Evolutionary conservation across 257 asterid species (phyloP).

Genomic region (Handroanthus guayacan): DNA sequence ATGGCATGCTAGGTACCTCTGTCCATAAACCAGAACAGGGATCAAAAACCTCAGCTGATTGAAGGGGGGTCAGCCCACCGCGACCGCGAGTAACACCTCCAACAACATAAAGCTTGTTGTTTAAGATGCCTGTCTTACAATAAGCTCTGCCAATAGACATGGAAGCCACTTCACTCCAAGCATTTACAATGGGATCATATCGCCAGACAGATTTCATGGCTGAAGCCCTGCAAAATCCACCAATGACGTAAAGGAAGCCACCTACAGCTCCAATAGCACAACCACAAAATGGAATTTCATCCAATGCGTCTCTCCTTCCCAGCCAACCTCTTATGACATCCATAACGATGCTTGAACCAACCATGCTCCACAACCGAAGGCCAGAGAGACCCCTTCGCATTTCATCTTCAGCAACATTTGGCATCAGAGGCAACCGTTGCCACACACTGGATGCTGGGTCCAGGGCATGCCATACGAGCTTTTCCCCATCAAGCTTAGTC

Average conservation of each 20-base stretch:
- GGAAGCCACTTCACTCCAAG: slow-evolving; percentile 77
- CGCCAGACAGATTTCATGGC: slow-evolving; percentile 72
- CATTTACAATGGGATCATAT: slow-evolving; percentile 67
- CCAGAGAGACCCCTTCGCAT: slow-evolving; percentile 55
- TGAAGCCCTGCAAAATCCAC: slow-evolving; percentile 77
- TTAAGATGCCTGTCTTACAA: slow-evolving; percentile 76
- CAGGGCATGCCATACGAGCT: slow-evolving; percentile 76
- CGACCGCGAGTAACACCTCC: slow-evolving; percentile 86
- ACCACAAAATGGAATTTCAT: slow-evolving; percentile 81
- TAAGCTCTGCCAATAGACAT: slow-evolving; percentile 83
- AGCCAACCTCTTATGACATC: slow-evolving; percentile 73
- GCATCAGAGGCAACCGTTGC: slow-evolving; percentile 87
- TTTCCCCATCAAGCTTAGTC: slow-evolving; percentile 65
- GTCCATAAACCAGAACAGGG: slow-evolving; percentile 77
- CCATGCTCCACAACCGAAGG: slow-evolving; percentile 64
- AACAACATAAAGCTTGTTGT: slow-evolving; percentile 80
- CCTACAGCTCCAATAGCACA: slow-evolving; percentile 81
- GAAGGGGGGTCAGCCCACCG: slow-evolving; percentile 80
- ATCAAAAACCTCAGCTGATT: slow-evolving; percentile 87
- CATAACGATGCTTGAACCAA: slow-evolving; percentile 53
- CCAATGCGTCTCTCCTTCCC: slow-evolving; percentile 63
- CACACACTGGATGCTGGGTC: slow-evolving; percentile 74
- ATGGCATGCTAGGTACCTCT: slow-evolving; percentile 85
- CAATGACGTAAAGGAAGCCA: slow-evolving; percentile 79
- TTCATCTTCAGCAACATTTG: slow-evolving; percentile 54